phyloP scores from a whole-genome alignment of 208 protist species.

The Crithidia brevicula region DNA sequence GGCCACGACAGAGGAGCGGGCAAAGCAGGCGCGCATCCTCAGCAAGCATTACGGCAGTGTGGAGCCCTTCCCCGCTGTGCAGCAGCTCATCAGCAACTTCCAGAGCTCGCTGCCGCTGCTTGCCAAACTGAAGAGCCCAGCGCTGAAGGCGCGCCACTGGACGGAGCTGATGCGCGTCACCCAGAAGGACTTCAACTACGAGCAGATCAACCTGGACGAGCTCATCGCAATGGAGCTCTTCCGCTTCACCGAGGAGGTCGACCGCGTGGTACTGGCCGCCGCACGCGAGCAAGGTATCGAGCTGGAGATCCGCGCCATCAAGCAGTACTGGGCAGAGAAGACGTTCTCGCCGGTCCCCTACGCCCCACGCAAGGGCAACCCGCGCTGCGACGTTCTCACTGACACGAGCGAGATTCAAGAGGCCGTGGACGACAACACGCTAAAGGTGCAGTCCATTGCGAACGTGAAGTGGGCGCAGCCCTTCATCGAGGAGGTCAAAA shows the following conservation, averaged over 20 bases:
- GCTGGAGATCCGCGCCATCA: conserved; percentile 94
- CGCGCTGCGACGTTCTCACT: conserved; percentile 93
- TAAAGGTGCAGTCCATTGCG: conserved; percentile 97
- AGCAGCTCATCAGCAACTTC: conserved; percentile 96
- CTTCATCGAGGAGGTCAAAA: conserved; percentile 95
- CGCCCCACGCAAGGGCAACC: conserved; percentile 86
- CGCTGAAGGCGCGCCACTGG: conserved; percentile 98
- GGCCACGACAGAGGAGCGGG: conserved; percentile 93
- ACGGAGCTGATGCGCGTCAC: conserved; percentile 96
- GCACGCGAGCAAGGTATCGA: conserved; percentile 97
- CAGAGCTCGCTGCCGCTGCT: conserved; percentile 96
- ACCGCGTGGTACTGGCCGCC: conserved; percentile 93
- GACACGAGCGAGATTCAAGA: conserved; percentile 96
- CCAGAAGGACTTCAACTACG: conserved; percentile 94
- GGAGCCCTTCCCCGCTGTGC: conserved; percentile 87
- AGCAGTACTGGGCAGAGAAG: conserved; percentile 94
- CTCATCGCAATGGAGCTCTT: conserved; percentile 98
- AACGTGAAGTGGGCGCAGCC: conserved; percentile 97
- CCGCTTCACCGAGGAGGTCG: conserved; percentile 94
- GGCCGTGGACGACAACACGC: conserved; percentile 98
- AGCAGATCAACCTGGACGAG: conserved; percentile 97
- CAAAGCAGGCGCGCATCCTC: conserved; percentile 84
- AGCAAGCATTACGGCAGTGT: conserved; percentile 88
- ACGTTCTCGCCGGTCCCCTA: conserved; percentile 92
- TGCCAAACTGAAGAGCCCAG: conserved; percentile 96